A percentile compares a stretch with the other conserved stretches of the same genome.
Evolutionary conservation across 108 stramenopile species (phyloP).

Genomic region (Nitzschia inconspicua): DNA sequence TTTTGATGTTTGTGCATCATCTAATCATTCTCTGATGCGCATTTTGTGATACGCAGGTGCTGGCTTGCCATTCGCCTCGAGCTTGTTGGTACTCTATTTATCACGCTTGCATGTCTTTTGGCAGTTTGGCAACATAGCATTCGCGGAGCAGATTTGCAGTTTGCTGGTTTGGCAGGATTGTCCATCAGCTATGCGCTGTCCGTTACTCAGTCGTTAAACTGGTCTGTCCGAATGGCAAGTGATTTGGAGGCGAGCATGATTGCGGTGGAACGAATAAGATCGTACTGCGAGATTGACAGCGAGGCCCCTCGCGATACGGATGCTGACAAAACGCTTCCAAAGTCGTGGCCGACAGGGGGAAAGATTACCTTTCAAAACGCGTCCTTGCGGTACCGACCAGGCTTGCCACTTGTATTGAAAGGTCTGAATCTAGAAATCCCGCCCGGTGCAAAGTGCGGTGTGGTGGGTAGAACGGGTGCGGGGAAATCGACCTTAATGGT

Average conservation of each 20-base stretch:
- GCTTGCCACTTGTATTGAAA: constrained; percentile 77
- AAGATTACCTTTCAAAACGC: constrained; percentile 55
- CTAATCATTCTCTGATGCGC: not conserved
- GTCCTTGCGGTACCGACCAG: constrained; percentile 68
- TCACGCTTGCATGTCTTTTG: constrained; percentile 59
- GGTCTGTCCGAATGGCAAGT: constrained; percentile 83
- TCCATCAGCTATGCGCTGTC: constrained; percentile 83
- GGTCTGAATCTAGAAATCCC: constrained; percentile 59
- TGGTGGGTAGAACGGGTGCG: constrained; percentile 38
- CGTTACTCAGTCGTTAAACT: constrained; percentile 88
- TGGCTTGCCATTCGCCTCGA: constrained; percentile 93
- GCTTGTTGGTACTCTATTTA: constrained; percentile 43
- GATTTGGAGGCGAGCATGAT: constrained; percentile 90
- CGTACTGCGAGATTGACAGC: constrained; percentile 46
- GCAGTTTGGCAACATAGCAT: constrained; percentile 52
- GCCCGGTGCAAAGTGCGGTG: constrained; percentile 45
- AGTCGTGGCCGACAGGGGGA: constrained; percentile 68
- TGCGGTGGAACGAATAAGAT: constrained; percentile 72
- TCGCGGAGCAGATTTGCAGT: constrained; percentile 32
- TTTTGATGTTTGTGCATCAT: too few relatives aligned
- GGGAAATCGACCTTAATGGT: constrained; percentile 60
- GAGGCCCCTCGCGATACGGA: constrained; percentile 40
- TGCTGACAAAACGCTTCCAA: constrained; percentile 19
- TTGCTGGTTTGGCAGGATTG: constrained; percentile 87
- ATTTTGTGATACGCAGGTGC: too few relatives aligned